Base-by-base conservation (phyloP, 1,284 basidiomycete genomes). In the Psilocybe mexicana region DNA sequence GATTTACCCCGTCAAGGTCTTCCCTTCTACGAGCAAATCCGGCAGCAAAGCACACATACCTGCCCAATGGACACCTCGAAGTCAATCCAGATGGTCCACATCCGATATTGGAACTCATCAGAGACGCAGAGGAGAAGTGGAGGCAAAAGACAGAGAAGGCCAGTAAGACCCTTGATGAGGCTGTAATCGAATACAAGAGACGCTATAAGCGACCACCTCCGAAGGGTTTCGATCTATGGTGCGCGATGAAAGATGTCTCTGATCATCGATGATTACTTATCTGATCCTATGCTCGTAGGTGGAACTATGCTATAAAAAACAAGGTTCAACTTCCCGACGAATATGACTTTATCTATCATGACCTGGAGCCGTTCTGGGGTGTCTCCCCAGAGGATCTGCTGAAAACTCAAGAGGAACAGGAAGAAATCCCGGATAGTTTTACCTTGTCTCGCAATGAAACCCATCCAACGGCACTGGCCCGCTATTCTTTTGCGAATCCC, bases 261-360 rank as follows among this genome's bases (percentile, higher is more conserved):
- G 4, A 40, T 40, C 38, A 40, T 40, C n/a, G 30, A 10, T n/a
- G 6, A 48, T 8, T n/a, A 10, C 5, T 35, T 35, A 3, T 23
- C 44, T 4, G 23, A 45, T 12, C 18, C 4, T 5, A 49, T 26
- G 7, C 1, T 33, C 30, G 18, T 26, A 80, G 80, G 80, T 86
- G 84, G 84, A 65, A 72, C 10, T 86, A 84, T 62, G 79, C 80
- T 1, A 64, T 75, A 57, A 70, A 75, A 49, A 70, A 87, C 68
- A 66, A 78, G 24, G 77, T 87, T 4, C 78, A 76, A 25, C 76
- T 86, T 0, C 77, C 76, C 0, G 83, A 86, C 63, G 79, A 87
- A 48, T 81, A 82, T 53, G 78, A 81, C 59, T 76, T 79, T 50
- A 82, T 86, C 55, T 69, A 76, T 53, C 63, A 69, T 14, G 80